Evolutionary conservation across 805 yeast species (phyloP).

Genomic region (Metschnikowia orientalis): DNA sequence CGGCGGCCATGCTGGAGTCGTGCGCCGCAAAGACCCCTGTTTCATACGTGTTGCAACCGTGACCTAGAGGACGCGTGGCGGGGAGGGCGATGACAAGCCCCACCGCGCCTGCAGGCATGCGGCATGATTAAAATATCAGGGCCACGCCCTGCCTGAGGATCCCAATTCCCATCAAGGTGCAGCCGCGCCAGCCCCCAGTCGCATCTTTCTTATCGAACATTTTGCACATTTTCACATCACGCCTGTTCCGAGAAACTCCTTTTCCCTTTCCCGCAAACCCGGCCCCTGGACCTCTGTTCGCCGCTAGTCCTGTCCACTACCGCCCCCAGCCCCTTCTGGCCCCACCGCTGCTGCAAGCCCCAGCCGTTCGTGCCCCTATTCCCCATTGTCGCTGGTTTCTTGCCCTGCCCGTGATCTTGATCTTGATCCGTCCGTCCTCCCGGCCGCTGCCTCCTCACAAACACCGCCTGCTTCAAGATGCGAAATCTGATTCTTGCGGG

Average conservation of each 20-base stretch:
- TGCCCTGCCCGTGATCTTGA: neutral
- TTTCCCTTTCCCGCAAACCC: neutral
- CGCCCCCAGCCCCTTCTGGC: neutral
- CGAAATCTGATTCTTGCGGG: slow-evolving; percentile 28
- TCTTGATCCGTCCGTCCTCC: neutral
- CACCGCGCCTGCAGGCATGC: too few relatives aligned
- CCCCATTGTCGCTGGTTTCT: neutral
- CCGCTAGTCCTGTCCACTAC: neutral
- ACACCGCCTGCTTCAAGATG: slow-evolving; percentile 4
- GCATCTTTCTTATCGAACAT: slow-evolving; percentile 1
- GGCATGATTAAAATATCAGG: too few relatives aligned
- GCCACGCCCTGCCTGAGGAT: slow-evolving; percentile 3
- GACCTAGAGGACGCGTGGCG: too few relatives aligned
- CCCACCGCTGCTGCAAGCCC: too few relatives aligned
- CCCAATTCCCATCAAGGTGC: slow-evolving; percentile 4
- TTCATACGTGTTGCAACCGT: too few relatives aligned
- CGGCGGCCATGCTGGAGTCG: too few relatives aligned
- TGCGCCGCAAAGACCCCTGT: too few relatives aligned
- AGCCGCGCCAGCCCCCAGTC: slow-evolving; percentile 6
- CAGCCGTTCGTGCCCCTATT: slow-evolving; percentile 1
- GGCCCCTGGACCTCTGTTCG: neutral
- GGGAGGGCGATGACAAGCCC: too few relatives aligned
- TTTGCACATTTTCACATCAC: slow-evolving; percentile 1
- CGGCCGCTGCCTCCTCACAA: neutral
- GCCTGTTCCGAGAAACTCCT: neutral